These are phyloP conservation scores for Microthlaspi erraticum DNA, from an alignment of 345 rosid genomes.

Conservation along the genomic window DNA sequence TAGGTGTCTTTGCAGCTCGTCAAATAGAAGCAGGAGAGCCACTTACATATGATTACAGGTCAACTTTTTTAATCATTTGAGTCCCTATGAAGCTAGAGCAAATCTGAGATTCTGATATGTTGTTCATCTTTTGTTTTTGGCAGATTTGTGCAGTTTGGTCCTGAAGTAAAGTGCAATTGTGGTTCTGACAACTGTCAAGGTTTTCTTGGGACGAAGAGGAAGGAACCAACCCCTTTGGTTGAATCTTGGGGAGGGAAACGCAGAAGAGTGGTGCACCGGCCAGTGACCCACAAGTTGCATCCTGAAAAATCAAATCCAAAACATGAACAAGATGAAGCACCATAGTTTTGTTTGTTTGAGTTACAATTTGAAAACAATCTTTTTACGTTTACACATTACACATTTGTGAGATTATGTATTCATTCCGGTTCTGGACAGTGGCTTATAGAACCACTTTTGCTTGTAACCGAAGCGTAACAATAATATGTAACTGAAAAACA, in stretches of 20 bases:
- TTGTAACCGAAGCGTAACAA: too few relatives aligned
- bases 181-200: slow-evolving; percentile 83
- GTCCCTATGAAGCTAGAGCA: background rate
- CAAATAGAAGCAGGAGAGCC: slow-evolving; percentile 79
- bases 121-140: background rate
- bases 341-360: background rate
- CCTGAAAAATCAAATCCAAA: too few relatives aligned
- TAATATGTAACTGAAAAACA: background rate
- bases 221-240: slow-evolving; percentile 53
- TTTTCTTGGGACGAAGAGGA: slow-evolving; percentile 73
- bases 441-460: slow-evolving; percentile 2
- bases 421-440: background rate
- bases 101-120: slow-evolving; percentile 10
- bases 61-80: slow-evolving; percentile 5
- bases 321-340: slow-evolving; percentile 29
- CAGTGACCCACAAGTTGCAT: slow-evolving; percentile 22
- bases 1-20: slow-evolving; percentile 93
- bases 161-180: slow-evolving; percentile 87
- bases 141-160: slow-evolving; percentile 93
- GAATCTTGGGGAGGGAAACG: slow-evolving; percentile 92
- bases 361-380: background rate
- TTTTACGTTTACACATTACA: background rate
- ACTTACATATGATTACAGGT: slow-evolving; percentile 96
- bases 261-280: slow-evolving; percentile 51
- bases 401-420: background rate